These are phyloP conservation scores for Suhomyces kilbournensis DNA, from an alignment of 805 yeast species.

Conservation along the genomic window DNA sequence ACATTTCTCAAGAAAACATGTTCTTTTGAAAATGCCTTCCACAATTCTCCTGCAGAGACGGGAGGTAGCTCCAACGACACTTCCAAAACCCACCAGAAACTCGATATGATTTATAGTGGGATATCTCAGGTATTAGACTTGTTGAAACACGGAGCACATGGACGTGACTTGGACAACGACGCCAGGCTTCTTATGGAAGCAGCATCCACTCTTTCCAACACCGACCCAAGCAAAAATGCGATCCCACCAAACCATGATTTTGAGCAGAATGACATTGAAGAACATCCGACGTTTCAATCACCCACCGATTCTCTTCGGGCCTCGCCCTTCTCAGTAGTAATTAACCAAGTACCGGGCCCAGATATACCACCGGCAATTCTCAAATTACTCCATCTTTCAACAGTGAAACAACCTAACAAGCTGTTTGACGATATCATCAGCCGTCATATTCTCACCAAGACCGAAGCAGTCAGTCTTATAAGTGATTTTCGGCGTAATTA, in stretches of 20 bases:
- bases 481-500: constrained; percentile 61
- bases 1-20: constrained; percentile 50
- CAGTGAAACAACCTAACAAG: constrained; percentile 12
- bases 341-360: constrained; percentile 26
- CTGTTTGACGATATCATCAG: constrained; percentile 47
- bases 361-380: constrained; percentile 36
- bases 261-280: background rate
- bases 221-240: background rate
- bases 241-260: too few species aligned
- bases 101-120: constrained; percentile 33
- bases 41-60: background rate
- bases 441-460: constrained; percentile 45
- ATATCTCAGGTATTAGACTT: constrained; percentile 32
- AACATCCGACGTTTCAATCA: constrained; percentile 24
- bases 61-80: background rate
- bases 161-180: constrained; percentile 11
- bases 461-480: constrained; percentile 50
- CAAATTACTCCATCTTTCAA: constrained; percentile 20
- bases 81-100: constrained; percentile 15
- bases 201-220: constrained; percentile 15
- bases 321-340: constrained; percentile 45
- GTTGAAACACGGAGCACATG: constrained; percentile 13
- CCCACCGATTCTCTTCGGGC: constrained; percentile 36
- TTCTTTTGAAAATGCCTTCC: constrained; percentile 35
- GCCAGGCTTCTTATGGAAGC: constrained; percentile 26